Percentiles rank a stretch among this genome's conserved stretches.
Evolutionary conservation across 2,329 filamentous ascomycete species (phyloP).

Genomic region (Clonostachys rosea): DNA sequence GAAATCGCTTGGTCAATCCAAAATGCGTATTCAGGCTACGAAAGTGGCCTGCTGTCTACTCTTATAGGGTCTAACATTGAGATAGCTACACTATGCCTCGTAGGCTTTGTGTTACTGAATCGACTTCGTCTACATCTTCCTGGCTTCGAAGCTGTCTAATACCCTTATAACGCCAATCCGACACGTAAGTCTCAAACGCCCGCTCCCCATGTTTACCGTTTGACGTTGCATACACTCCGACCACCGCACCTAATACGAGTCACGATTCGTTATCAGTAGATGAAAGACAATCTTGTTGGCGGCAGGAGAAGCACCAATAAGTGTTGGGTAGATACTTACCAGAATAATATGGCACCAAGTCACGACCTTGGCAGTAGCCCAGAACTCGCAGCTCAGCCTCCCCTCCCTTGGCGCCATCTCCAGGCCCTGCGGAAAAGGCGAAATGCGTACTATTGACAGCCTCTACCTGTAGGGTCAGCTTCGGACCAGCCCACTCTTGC

Average conservation of each 20-base stretch:
- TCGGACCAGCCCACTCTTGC: background rate
- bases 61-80: too few species aligned
- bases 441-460: conserved; percentile 1
- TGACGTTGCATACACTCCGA: conserved; percentile 46
- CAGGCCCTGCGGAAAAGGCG: conserved; percentile 4
- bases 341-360: conserved; percentile 21
- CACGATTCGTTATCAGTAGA: background rate
- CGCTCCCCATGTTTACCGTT: conserved; percentile 38
- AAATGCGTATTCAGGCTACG: too few species aligned
- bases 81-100: too few species aligned
- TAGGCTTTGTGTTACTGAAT: too few species aligned
- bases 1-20: too few species aligned
- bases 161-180: conserved; percentile 36
- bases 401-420: conserved; percentile 18
- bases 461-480: background rate
- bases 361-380: conserved; percentile 27
- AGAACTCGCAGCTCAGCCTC: conserved; percentile 20
- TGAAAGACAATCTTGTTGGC: background rate
- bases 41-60: too few species aligned
- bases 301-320: background rate
- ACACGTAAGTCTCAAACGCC: conserved; percentile 32
- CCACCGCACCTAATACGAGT: conserved; percentile 30
- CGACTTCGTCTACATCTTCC: background rate
- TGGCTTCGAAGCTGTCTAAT: background rate
- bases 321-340: background rate